Percentiles rank a stretch among this genome's conserved stretches.
These are phyloP conservation scores for Catunica adiposa DNA, from an alignment of 2,329 filamentous ascomycete species.

Conservation along the genomic window DNA sequence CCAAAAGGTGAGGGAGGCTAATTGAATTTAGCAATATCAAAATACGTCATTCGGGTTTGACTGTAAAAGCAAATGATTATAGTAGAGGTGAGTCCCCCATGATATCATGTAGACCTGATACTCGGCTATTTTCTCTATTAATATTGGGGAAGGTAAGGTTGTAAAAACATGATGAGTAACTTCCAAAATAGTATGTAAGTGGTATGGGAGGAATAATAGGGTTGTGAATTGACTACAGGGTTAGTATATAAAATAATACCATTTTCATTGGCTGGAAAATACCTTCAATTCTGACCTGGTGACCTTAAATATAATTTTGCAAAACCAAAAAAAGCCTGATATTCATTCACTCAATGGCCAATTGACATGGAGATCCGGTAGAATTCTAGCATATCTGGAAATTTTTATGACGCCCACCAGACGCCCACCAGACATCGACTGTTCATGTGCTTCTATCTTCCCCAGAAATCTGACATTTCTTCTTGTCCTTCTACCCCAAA, in stretches of 20 bases:
- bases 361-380: background rate
- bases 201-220: background rate
- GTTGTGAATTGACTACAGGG: background rate
- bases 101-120: too few species aligned
- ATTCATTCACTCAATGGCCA: background rate
- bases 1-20: background rate
- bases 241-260: background rate
- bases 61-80: too few species aligned
- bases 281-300: background rate
- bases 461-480: background rate
- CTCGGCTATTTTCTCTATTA: too few species aligned
- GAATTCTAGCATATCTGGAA: background rate
- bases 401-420: background rate
- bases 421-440: background rate
- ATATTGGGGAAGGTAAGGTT: background rate
- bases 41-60: too few species aligned
- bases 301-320: background rate
- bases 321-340: background rate
- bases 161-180: background rate
- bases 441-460: background rate
- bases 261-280: background rate
- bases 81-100: too few species aligned
- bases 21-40: too few species aligned
- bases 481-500: background rate
- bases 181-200: background rate